These are phyloP conservation scores for Pseudoscleropodium purum DNA, from an alignment of 225 moss, liverwort and hornwort species.

Conservation along the genomic window DNA sequence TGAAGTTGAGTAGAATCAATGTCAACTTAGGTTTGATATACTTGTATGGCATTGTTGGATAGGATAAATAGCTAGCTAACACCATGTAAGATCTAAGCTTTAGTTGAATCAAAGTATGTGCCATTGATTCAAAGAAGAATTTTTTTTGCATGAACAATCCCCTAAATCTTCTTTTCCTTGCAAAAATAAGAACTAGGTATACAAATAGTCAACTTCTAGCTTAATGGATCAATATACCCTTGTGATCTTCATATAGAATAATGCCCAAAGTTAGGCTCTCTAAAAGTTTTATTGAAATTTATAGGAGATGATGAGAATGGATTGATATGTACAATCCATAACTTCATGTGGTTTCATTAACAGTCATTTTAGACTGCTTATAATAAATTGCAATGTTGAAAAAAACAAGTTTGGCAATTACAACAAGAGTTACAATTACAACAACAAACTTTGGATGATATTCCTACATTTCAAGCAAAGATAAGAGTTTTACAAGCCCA, in stretches of 20 bases:
- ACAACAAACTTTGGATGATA: background rate
- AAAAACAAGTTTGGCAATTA: background rate
- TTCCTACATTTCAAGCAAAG: background rate
- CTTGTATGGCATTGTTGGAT: background rate
- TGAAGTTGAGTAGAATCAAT: background rate
- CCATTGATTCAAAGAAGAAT: background rate
- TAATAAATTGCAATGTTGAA: rapidly evolving
- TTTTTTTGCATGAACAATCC: background rate
- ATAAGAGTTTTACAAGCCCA: background rate
- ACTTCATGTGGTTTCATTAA: background rate
- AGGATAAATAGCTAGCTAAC: rapidly evolving
- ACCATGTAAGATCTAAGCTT: background rate
- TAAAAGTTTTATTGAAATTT: background rate
- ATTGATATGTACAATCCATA: background rate
- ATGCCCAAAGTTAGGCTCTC: background rate
- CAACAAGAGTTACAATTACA: background rate
- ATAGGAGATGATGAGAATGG: background rate
- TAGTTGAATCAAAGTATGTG: background rate
- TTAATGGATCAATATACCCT: background rate
- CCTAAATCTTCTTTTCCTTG: background rate
- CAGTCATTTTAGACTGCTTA: background rate
- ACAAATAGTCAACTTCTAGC: background rate
- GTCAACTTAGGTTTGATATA: background rate
- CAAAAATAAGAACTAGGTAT: background rate
- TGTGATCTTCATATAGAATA: background rate